Conservation (phyloP, 768 basidiomycete genomes). For the Termitomyces sp. region DNA sequence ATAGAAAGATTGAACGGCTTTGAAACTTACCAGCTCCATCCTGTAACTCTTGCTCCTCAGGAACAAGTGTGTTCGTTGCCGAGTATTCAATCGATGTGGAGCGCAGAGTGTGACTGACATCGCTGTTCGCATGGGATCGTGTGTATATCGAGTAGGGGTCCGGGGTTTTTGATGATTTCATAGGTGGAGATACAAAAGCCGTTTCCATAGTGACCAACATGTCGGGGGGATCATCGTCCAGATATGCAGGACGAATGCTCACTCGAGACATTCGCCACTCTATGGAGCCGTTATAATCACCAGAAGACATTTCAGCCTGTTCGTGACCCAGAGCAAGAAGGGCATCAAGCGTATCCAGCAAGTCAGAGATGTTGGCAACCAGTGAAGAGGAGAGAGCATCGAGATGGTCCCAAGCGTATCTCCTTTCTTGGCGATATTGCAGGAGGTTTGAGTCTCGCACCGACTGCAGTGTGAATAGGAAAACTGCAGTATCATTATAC, state of each 20-base stretch:
- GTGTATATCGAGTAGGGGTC: constrained; percentile 2
- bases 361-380: constrained; percentile 50
- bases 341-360: constrained; percentile 58
- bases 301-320: constrained; percentile 65
- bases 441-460: constrained; percentile 36
- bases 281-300: constrained; percentile 71
- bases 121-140: constrained; percentile 22
- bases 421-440: constrained; percentile 27
- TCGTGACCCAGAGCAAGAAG: constrained; percentile 64
- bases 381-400: constrained; percentile 49
- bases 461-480: constrained; percentile 59
- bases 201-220: constrained; percentile 51
- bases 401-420: constrained; percentile 40
- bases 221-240: constrained; percentile 27
- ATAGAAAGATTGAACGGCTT: background rate
- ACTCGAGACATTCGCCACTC: constrained; percentile 75
- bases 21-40: constrained; percentile 32
- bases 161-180: constrained; percentile 2
- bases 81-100: constrained; percentile 5
- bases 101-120: constrained; percentile 3
- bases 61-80: constrained; percentile 2
- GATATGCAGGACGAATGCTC: constrained; percentile 47
- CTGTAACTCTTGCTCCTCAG: constrained; percentile 6
- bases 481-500: constrained; percentile 64
- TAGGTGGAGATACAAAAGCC: constrained; percentile 25